Evolutionary conservation across 164 flowering plant genomes (phyloP).

Genomic region (Umbilicus rupestris): DNA sequence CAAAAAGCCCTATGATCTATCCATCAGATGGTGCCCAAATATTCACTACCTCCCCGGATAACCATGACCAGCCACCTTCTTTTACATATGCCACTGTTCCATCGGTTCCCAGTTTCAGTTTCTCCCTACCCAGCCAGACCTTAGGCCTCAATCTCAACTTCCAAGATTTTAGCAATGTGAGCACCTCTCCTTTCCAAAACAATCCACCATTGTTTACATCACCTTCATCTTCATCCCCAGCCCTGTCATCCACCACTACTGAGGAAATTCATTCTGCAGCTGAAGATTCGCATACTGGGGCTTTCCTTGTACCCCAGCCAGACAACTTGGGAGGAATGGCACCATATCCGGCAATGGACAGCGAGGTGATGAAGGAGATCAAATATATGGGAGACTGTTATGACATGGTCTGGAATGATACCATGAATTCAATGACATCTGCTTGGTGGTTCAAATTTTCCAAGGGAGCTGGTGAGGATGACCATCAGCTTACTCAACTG

Average conservation of each 20-base stretch:
- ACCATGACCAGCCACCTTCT: slow-evolving; percentile 13
- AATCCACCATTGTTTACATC: slow-evolving; percentile 26
- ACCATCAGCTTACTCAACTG: slow-evolving; percentile 38
- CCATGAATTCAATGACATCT: slow-evolving; percentile 57
- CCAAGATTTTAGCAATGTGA: slow-evolving; percentile 56
- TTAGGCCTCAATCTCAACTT: slow-evolving; percentile 76
- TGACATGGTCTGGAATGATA: slow-evolving; percentile 84
- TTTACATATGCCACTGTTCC: slow-evolving; percentile 15
- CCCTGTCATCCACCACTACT: slow-evolving; percentile 28
- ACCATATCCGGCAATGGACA: slow-evolving; percentile 68
- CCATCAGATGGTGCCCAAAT: slow-evolving; percentile 24
- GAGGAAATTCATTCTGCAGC: slow-evolving; percentile 13
- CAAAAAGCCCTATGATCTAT: slow-evolving; percentile 39
- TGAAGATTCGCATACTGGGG: not conserved
- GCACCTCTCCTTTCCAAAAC: slow-evolving; percentile 22
- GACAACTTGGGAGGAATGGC: slow-evolving; percentile 60
- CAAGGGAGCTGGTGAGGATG: slow-evolving; percentile 47
- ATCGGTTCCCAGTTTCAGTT: slow-evolving; percentile 34
- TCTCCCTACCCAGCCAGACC: slow-evolving; percentile 71
- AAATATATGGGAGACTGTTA: slow-evolving; percentile 75
- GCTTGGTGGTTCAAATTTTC: slow-evolving; percentile 85
- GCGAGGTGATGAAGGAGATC: slow-evolving; percentile 81
- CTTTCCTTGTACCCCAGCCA: not conserved
- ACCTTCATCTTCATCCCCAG: slow-evolving; percentile 33
- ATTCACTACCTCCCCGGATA: slow-evolving; percentile 18